Evolutionary conservation across 345 rosid species (phyloP).

Genomic region (Pugionium cornutum): DNA sequence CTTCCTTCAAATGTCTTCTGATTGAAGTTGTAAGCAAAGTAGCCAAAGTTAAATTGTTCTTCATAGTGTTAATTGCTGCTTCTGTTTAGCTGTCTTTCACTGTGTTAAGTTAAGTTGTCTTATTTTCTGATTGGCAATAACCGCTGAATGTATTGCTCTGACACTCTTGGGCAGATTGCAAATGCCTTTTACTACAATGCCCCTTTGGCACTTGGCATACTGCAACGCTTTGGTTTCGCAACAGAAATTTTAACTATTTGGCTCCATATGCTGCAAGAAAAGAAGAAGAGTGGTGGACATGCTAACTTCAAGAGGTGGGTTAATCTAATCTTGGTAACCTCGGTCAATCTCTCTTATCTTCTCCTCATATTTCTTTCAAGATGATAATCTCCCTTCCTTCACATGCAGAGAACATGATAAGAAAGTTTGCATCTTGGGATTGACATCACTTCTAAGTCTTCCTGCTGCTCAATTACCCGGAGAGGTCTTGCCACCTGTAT

Average conservation of each 20-base stretch:
- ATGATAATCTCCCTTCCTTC: constrained; percentile 14
- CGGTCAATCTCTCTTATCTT: neutral
- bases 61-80: neutral
- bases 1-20: constrained; percentile 93
- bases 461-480: constrained; percentile 77
- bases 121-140: constrained; percentile 22
- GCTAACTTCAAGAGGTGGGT: constrained; percentile 85
- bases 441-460: constrained; percentile 79
- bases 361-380: neutral
- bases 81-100: constrained; percentile 11
- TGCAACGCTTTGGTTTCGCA: constrained; percentile 76
- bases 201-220: constrained; percentile 65
- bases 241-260: constrained; percentile 73
- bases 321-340: constrained; percentile 18
- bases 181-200: constrained; percentile 92
- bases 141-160: constrained; percentile 25
- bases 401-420: constrained; percentile 84
- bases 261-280: constrained; percentile 96
- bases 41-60: constrained; percentile 20
- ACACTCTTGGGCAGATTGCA: constrained; percentile 61
- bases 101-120: constrained; percentile 5
- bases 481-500: constrained; percentile 81
- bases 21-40: constrained; percentile 79
- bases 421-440: constrained; percentile 96
- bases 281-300: constrained; percentile 73